These are phyloP conservation scores for Cyberlindnera mrakii DNA, from an alignment of 805 yeast genomes.

Conservation along the genomic window DNA sequence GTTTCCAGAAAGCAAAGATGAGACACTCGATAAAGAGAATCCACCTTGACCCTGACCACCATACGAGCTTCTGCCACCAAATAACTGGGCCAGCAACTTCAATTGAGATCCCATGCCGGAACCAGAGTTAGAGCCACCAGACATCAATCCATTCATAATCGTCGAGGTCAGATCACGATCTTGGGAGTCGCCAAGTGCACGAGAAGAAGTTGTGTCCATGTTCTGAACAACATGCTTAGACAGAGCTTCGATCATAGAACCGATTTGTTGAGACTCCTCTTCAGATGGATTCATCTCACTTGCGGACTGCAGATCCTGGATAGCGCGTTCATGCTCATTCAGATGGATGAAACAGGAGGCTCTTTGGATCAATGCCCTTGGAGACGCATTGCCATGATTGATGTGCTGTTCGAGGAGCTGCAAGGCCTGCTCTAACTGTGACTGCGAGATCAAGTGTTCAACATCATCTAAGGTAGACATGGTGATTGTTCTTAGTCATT, in stretches of 20 bases:
- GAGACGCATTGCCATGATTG: slow-evolving; percentile 15
- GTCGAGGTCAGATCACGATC: slow-evolving; percentile 18
- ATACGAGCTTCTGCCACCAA: slow-evolving; percentile 1
- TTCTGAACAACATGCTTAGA: slow-evolving; percentile 19
- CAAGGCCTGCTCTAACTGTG: slow-evolving; percentile 8
- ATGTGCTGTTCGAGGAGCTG: slow-evolving; percentile 9
- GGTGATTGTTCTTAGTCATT: background rate
- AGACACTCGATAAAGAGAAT: slow-evolving; percentile 7
- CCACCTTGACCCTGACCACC: slow-evolving; percentile 8
- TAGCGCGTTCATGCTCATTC: slow-evolving; percentile 17
- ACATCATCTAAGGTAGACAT: slow-evolving; percentile 11
- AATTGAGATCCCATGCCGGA: slow-evolving; percentile 10
- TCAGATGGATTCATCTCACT: slow-evolving; percentile 15
- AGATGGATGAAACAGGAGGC: slow-evolving; percentile 15
- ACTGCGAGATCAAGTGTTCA: slow-evolving; percentile 8
- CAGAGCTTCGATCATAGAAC: slow-evolving; percentile 14
- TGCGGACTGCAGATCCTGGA: slow-evolving; percentile 19
- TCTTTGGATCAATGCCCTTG: slow-evolving; percentile 18
- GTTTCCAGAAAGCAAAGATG: slow-evolving; percentile 5
- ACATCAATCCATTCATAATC: slow-evolving; percentile 17
- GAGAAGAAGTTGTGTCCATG: slow-evolving; percentile 14
- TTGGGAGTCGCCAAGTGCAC: slow-evolving; percentile 16
- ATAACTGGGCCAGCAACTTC: slow-evolving; percentile 10
- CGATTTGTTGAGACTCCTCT: slow-evolving; percentile 16
- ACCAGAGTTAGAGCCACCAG: slow-evolving; percentile 11